Conservation (phyloP, 495 filamentous ascomycete species). For the Penicillium malachiteum region DNA sequence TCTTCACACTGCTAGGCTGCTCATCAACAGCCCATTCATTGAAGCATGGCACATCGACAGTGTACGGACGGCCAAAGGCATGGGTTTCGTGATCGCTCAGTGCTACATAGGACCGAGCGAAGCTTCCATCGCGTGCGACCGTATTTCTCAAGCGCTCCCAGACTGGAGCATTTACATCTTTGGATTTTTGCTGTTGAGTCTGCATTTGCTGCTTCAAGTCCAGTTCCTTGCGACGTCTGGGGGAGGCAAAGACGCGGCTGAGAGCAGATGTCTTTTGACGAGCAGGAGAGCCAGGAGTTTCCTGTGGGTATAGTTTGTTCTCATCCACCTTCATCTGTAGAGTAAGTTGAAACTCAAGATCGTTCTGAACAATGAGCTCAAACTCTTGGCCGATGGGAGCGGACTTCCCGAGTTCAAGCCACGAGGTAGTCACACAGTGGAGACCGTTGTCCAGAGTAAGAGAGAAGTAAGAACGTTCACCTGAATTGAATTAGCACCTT, state of each 20-base stretch:
- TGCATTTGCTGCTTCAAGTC: constrained; percentile 79
- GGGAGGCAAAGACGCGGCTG: constrained; percentile 87
- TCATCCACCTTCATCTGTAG: constrained; percentile 91
- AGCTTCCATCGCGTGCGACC: constrained; percentile 87
- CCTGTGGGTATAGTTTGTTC: constrained; percentile 51
- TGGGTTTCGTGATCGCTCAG: constrained; percentile 86
- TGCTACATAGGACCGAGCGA: constrained; percentile 87
- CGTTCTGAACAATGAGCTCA: constrained; percentile 92
- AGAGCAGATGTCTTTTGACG: constrained; percentile 82
- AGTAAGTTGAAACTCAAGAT: constrained; percentile 95
- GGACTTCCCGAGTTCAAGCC: constrained; percentile 87
- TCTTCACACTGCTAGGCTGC: constrained; percentile 77
- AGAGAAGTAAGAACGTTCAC: constrained; percentile 87
- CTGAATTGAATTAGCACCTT: constrained; percentile 47
- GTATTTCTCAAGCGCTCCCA: constrained; percentile 88
- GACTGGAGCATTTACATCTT: constrained; percentile 60
- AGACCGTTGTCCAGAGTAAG: constrained; percentile 95
- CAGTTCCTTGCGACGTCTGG: constrained; percentile 90
- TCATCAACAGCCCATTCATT: constrained; percentile 98
- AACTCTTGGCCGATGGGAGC: constrained; percentile 98
- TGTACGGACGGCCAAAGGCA: constrained; percentile 83
- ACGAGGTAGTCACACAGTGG: constrained; percentile 95
- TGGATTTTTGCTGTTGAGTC: constrained; percentile 65
- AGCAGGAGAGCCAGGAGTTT: constrained; percentile 52
- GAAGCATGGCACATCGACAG: constrained; percentile 86